Evolutionary conservation across 2,329 filamentous ascomycete species (phyloP).

Genomic region (Cladosporium sphaerospermum): DNA sequence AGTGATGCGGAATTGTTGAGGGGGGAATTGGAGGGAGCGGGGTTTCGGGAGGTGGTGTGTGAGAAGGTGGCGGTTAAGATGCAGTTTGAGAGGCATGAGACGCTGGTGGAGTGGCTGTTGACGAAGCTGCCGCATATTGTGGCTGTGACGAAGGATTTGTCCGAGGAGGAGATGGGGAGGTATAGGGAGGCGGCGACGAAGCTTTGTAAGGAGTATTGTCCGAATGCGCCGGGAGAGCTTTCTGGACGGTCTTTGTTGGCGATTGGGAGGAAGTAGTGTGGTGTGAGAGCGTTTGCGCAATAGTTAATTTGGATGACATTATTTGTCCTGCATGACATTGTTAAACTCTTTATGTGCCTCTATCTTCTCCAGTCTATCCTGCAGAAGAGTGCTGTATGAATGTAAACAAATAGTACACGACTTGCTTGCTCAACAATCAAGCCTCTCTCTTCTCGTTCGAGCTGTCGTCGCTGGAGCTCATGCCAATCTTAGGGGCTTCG

Average conservation of each 20-base stretch:
- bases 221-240: conserved; percentile 22
- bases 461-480: conserved; percentile 8
- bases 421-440: too few relatives aligned
- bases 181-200: conserved; percentile 16
- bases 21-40: conserved; percentile 23
- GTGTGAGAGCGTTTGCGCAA: not conserved
- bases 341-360: too few relatives aligned
- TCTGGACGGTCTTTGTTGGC: conserved; percentile 23
- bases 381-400: too few relatives aligned
- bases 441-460: conserved; percentile 3
- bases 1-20: conserved; percentile 14
- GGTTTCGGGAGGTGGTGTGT: conserved; percentile 22
- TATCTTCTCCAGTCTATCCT: too few relatives aligned
- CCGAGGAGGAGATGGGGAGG: conserved; percentile 18
- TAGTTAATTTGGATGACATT: not conserved
- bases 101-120: conserved; percentile 18
- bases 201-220: conserved; percentile 16
- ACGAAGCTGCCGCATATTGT: conserved; percentile 23
- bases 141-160: conserved; percentile 17
- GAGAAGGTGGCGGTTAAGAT: conserved; percentile 22
- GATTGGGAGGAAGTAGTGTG: conserved; percentile 22
- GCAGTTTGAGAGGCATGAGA: conserved; percentile 18
- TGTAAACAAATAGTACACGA: too few relatives aligned
- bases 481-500: not conserved
- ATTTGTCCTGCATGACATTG: not conserved